Evolutionary conservation across 1,139 yeast species (phyloP).

Genomic region (Magnusiomyces tetraspermus): DNA sequence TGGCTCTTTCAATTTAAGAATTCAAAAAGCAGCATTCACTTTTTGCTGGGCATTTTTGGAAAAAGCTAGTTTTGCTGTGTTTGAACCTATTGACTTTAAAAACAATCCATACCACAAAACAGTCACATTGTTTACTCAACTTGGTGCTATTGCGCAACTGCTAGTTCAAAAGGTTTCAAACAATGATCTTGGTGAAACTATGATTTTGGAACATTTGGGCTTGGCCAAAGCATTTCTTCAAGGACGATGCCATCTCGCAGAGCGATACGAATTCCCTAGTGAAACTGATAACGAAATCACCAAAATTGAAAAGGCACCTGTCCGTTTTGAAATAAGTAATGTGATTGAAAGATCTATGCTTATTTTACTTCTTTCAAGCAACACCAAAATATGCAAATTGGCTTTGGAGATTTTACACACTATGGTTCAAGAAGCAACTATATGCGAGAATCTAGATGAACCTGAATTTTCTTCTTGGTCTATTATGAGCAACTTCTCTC

Average conservation of each 20-base stretch:
- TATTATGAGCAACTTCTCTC: conserved; percentile 28
- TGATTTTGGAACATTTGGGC: conserved; percentile 24
- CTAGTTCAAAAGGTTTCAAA: conserved; percentile 4
- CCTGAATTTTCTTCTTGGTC: conserved; percentile 25
- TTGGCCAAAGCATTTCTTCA: conserved; percentile 20
- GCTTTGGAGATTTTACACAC: conserved; percentile 43
- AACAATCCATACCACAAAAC: conserved; percentile 3
- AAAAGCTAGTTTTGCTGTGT: conserved; percentile 3
- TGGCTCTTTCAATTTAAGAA: conserved; percentile 3
- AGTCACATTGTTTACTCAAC: conserved; percentile 6
- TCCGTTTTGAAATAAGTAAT: conserved; percentile 25
- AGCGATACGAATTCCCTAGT: conserved; percentile 30
- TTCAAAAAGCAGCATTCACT: conserved; percentile 4
- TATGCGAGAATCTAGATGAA: conserved; percentile 22
- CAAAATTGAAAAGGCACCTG: conserved; percentile 21
- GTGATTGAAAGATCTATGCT: conserved; percentile 42
- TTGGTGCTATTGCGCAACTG: conserved; percentile 8
- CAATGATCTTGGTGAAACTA: conserved; percentile 5
- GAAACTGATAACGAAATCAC: conserved; percentile 18
- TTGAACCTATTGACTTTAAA: conserved; percentile 3
- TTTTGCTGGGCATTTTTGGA: conserved; percentile 10
- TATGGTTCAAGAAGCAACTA: conserved; percentile 37
- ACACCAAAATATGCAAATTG: conserved; percentile 46
- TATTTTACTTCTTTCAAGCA: conserved; percentile 47
- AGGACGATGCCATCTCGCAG: conserved; percentile 17